Conservation (phyloP, 768 basidiomycete genomes). For the Candolleomyces eurysporus region DNA sequence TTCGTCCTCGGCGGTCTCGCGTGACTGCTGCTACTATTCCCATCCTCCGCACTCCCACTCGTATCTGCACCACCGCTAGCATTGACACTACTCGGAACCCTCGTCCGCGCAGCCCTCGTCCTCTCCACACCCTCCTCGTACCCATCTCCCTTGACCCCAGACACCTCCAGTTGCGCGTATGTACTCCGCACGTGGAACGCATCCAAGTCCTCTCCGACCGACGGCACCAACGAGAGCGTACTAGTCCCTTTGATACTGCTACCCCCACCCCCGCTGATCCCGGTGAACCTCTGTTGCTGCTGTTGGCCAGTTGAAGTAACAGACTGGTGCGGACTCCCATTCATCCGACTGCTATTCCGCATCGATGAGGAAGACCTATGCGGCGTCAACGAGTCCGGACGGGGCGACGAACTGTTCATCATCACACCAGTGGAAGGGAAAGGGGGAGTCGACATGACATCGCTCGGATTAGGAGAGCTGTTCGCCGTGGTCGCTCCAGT, state of each 20-base stretch:
- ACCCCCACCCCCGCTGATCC: neutral
- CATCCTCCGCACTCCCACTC: slow-evolving; percentile 5
- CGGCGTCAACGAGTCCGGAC: neutral
- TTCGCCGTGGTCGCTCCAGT: slow-evolving; percentile 4
- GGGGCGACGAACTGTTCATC: neutral
- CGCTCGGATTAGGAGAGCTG: slow-evolving; percentile 1
- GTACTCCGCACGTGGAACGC: slow-evolving; percentile 81
- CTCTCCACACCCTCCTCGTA: slow-evolving; percentile 93
- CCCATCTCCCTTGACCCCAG: slow-evolving; percentile 94
- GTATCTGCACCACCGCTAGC: neutral
- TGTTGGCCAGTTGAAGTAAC: neutral
- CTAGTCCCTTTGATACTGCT: slow-evolving; percentile 2
- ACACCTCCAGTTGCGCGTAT: slow-evolving; percentile 85
- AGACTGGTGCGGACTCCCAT: slow-evolving; percentile 2
- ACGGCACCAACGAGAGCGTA: slow-evolving; percentile 24
- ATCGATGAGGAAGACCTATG: slow-evolving; percentile 2
- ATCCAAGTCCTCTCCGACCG: slow-evolving; percentile 78
- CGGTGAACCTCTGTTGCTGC: neutral
- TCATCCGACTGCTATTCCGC: neutral
- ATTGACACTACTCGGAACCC: slow-evolving; percentile 47
- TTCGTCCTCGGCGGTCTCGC: slow-evolving; percentile 25
- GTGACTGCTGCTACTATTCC: slow-evolving; percentile 10
- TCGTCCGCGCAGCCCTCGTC: slow-evolving; percentile 66
- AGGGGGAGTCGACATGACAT: neutral
- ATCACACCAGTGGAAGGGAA: neutral